A percentile compares a stretch with the other conserved stretches of the same genome.
Conservation (phyloP, 1,284 basidiomycete genomes). For the Tausonia pullulans region DNA sequence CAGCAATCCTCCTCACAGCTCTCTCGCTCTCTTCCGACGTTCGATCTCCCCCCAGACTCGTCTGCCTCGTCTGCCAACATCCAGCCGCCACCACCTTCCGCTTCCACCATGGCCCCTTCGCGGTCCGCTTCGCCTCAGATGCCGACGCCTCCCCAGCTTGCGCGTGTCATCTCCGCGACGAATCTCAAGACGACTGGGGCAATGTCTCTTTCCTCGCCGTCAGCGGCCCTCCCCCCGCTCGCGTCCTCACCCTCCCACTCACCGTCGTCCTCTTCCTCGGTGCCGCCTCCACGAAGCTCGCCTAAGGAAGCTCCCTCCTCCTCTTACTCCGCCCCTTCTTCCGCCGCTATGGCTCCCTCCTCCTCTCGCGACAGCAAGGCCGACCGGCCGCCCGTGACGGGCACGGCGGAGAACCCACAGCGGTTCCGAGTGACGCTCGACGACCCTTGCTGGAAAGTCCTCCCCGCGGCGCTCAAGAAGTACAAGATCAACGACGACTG, state of each 20-base stretch:
- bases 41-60: background rate
- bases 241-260: background rate
- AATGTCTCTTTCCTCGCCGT: background rate
- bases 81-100: too few species aligned
- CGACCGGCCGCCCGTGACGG: conserved; percentile 10
- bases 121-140: too few species aligned
- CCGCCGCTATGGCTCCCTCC: background rate
- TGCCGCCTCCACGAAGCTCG: too few species aligned
- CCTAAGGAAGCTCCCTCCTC: background rate
- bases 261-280: background rate
- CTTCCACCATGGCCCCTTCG: too few species aligned
- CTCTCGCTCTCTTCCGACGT: background rate
- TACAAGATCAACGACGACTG: conserved; percentile 99
- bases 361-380: background rate
- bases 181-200: conserved; percentile 4
- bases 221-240: background rate
- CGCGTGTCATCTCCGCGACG: background rate
- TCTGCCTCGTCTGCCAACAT: background rate
- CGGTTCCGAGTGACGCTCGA: conserved; percentile 59
- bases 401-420: conserved; percentile 33
- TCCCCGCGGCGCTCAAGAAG: conserved; percentile 95
- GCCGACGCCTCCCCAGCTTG: conserved; percentile 8
- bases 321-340: background rate
- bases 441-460: conserved; percentile 94
- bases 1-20: background rate